Evolutionary conservation across 1,284 basidiomycete species (phyloP).

Genomic region (Sanghuangporus baumii): DNA sequence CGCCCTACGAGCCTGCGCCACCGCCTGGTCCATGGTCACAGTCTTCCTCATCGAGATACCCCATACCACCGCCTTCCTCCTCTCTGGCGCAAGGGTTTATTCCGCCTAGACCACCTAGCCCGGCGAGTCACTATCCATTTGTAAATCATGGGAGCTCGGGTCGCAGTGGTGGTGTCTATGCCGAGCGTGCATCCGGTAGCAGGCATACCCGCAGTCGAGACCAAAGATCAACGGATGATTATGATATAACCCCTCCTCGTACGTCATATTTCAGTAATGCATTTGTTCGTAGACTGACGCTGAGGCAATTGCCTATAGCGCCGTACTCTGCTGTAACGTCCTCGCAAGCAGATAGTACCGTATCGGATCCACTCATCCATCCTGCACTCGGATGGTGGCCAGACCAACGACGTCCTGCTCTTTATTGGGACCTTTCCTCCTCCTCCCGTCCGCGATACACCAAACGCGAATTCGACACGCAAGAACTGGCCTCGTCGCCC

Average conservation of each 20-base stretch:
- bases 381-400: slow-evolving; percentile 17
- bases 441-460: slow-evolving; percentile 1
- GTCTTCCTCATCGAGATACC: neutral
- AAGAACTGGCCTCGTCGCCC: slow-evolving; percentile 4
- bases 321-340: neutral
- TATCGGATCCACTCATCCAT: slow-evolving; percentile 12
- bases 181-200: neutral
- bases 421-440: slow-evolving; percentile 11
- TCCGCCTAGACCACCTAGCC: neutral
- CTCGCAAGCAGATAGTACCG: slow-evolving; percentile 2
- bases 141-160: neutral
- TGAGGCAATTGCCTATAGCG: neutral
- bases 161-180: neutral
- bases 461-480: slow-evolving; percentile 1
- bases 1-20: neutral
- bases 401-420: slow-evolving; percentile 1
- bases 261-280: neutral
- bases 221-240: neutral
- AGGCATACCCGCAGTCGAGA: neutral
- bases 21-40: neutral
- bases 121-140: neutral
- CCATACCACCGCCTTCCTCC: neutral
- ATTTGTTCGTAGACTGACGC: neutral
- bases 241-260: neutral
- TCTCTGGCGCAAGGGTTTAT: neutral